phyloP scores from a whole-genome alignment of 148 eudicot genomes.

The Linanthus parryae region DNA sequence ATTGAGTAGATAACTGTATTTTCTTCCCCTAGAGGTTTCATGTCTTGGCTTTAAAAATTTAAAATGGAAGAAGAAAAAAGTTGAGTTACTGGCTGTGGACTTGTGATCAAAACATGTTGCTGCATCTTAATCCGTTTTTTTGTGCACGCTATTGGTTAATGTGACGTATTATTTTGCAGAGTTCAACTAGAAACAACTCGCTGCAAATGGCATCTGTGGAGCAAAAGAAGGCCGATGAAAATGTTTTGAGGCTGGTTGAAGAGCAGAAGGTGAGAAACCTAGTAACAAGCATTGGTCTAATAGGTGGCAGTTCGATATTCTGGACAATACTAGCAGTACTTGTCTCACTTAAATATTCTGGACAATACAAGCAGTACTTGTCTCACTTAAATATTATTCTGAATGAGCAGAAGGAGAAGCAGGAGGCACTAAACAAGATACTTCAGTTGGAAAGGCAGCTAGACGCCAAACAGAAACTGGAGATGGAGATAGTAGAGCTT shows the following conservation, averaged over 20 bases:
- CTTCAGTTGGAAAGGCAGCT: slow-evolving; percentile 9
- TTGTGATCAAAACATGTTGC: background rate
- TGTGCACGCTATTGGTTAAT: background rate
- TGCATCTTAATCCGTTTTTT: background rate
- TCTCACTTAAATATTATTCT: slow-evolving; percentile 14
- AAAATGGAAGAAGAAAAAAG: background rate
- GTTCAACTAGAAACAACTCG: slow-evolving; percentile 50
- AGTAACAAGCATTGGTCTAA: background rate
- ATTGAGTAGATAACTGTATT: background rate
- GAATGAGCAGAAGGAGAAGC: slow-evolving; percentile 13
- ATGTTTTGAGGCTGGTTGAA: slow-evolving; percentile 83
- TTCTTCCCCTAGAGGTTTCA: background rate
- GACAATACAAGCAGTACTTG: no score
- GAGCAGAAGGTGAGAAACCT: slow-evolving; percentile 63
- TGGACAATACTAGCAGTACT: background rate
- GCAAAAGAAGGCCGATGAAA: slow-evolving; percentile 70
- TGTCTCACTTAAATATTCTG: background rate
- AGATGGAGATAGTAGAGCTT: slow-evolving; percentile 8
- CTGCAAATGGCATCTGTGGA: slow-evolving; percentile 82
- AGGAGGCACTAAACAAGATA: slow-evolving; percentile 6
- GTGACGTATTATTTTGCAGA: slow-evolving; percentile 31
- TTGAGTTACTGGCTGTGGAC: background rate
- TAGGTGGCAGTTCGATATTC: background rate
- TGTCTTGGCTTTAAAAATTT: background rate
- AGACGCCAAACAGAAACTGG: slow-evolving; percentile 11